phyloP scores from a whole-genome alignment of 1,139 yeast species.

The Taphrina confusa region DNA sequence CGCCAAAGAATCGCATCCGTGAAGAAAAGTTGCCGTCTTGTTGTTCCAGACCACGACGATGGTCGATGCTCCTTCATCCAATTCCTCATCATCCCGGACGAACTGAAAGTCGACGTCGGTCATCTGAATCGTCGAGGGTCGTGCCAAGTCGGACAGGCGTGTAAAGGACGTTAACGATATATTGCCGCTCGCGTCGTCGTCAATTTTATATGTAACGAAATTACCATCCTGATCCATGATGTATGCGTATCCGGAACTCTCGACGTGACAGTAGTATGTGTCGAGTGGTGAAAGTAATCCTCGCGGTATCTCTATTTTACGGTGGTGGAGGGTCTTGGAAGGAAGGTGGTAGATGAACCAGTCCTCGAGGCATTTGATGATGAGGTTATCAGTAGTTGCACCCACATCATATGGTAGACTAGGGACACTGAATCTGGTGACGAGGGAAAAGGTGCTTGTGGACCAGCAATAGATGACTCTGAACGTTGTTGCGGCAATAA shows the following conservation, averaged over 20 bases:
- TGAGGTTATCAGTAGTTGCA: slow-evolving; percentile 3
- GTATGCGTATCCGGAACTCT: slow-evolving; percentile 6
- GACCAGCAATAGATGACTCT: slow-evolving; percentile 1
- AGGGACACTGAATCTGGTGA: slow-evolving; percentile 1
- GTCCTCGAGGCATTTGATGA: background rate
- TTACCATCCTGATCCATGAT: background rate
- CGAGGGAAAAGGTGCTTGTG: background rate
- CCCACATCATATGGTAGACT: background rate
- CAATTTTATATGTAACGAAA: background rate
- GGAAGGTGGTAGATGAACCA: slow-evolving; percentile 8
- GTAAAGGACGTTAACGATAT: no score
- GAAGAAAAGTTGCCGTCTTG: no score
- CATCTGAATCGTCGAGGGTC: background rate
- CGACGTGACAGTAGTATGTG: no score
- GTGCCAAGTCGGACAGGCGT: no score
- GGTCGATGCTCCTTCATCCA: background rate
- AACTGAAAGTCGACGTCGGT: background rate
- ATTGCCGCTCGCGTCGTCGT: no score
- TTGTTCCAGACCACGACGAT: slow-evolving; percentile 16
- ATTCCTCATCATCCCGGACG: background rate
- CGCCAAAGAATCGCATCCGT: no score
- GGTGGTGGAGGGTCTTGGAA: slow-evolving; percentile 3
- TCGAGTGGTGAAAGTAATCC: no score
- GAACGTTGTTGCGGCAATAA: background rate
- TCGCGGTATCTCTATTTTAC: no score